These are phyloP conservation scores for Mortierella sp. DNA, from an alignment of 371 early-diverging fungal genomes.

Conservation along the genomic window DNA sequence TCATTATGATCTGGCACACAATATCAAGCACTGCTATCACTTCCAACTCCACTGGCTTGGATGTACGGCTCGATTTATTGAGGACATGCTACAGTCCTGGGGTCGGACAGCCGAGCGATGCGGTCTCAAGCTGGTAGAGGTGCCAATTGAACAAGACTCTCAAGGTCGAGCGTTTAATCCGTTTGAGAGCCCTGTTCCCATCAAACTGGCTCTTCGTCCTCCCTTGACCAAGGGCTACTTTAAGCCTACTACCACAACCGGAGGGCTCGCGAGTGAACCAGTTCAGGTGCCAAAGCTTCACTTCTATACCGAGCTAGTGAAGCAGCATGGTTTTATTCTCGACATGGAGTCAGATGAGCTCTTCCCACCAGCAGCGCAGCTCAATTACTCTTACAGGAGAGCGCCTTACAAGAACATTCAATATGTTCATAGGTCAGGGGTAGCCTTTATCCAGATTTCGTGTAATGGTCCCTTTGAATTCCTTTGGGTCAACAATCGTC, in stretches of 20 bases:
- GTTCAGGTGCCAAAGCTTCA: constrained; percentile 75
- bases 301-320: constrained; percentile 86
- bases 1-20: constrained; percentile 93
- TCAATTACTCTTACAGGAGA: constrained; percentile 78
- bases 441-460: constrained; percentile 91
- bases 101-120: constrained; percentile 85
- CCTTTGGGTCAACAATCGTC: constrained; percentile 90
- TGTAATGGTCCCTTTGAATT: constrained; percentile 75
- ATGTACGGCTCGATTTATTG: constrained; percentile 91
- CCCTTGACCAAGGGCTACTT: constrained; percentile 62
- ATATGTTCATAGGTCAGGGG: constrained; percentile 91
- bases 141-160: constrained; percentile 85
- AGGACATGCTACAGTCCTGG: constrained; percentile 90
- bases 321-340: constrained; percentile 86
- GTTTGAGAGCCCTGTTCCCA: constrained; percentile 84
- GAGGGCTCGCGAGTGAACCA: constrained; percentile 32
- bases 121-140: constrained; percentile 92
- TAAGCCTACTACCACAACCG: constrained; percentile 40
- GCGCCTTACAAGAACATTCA: constrained; percentile 83
- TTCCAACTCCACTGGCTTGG: constrained; percentile 96
- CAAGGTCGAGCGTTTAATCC: constrained; percentile 82
- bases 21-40: constrained; percentile 88
- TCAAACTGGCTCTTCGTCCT: constrained; percentile 73
- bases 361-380: constrained; percentile 61
- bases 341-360: constrained; percentile 91